Evolutionary conservation across 345 rosid species (phyloP).

Genomic region (Eutrema yunnanense): DNA sequence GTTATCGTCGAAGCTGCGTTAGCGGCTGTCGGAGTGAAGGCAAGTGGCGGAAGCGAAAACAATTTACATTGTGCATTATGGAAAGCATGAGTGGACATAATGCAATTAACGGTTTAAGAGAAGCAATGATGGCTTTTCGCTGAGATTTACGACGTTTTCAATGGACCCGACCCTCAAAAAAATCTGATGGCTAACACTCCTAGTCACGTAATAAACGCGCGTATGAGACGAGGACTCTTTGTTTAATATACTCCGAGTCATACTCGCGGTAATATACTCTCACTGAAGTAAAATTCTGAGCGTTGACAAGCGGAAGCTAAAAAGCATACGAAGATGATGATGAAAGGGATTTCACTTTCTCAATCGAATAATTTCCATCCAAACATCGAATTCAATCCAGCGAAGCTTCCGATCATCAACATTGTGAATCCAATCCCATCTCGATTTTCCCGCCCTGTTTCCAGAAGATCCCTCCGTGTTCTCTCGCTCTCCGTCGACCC

Average conservation of each 20-base stretch:
- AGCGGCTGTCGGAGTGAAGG: too few species aligned
- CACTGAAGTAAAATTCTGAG: neutral
- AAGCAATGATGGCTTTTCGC: too few species aligned
- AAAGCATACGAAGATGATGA: neutral
- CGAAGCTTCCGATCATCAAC: constrained; percentile 16
- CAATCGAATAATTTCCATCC: constrained; percentile 19
- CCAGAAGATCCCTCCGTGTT: constrained; percentile 22
- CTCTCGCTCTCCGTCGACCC: constrained; percentile 35
- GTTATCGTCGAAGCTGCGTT: too few species aligned
- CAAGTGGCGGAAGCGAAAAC: too few species aligned
- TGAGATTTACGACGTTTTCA: too few species aligned
- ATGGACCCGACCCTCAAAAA: too few species aligned
- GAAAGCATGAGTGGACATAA: too few species aligned
- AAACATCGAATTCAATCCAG: constrained; percentile 10
- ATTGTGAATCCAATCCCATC: constrained; percentile 10
- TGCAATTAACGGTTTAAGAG: too few species aligned
- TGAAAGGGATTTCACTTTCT: constrained; percentile 35
- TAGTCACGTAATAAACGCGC: neutral
- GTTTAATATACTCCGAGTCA: neutral
- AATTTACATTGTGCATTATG: too few species aligned
- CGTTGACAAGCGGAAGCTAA: neutral
- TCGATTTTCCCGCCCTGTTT: neutral
- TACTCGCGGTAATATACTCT: too few species aligned
- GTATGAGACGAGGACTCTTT: neutral
- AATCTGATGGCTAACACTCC: too few species aligned